These are phyloP conservation scores for Pseudogymnoascus sp. DNA, from an alignment of 2,329 filamentous ascomycete species.

Conservation along the genomic window DNA sequence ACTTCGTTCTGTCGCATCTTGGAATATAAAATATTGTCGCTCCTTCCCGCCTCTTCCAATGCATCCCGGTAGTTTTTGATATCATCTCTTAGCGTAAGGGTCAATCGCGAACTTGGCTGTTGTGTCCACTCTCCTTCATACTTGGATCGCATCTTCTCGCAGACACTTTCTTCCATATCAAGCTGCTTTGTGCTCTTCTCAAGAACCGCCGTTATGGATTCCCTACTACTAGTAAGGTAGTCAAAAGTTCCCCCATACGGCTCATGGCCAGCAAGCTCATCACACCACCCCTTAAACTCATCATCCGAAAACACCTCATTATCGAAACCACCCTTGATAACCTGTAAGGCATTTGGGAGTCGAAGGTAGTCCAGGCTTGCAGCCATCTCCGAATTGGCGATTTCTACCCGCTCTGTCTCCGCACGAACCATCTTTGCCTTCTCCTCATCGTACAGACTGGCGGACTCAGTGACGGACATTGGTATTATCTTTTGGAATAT, in stretches of 20 bases:
- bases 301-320: slow-evolving; percentile 82
- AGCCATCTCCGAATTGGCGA: slow-evolving; percentile 90
- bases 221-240: slow-evolving; percentile 66
- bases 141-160: slow-evolving; percentile 98
- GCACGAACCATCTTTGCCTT: slow-evolving; percentile 93
- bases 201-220: slow-evolving; percentile 61
- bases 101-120: slow-evolving; percentile 85
- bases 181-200: slow-evolving; percentile 80
- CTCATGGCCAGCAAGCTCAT: slow-evolving; percentile 80
- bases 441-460: slow-evolving; percentile 95
- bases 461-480: slow-evolving; percentile 90
- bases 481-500: slow-evolving; percentile 96
- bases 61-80: slow-evolving; percentile 83
- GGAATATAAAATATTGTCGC: slow-evolving; percentile 72
- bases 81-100: slow-evolving; percentile 77
- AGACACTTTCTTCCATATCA: slow-evolving; percentile 95
- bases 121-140: slow-evolving; percentile 96
- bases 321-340: slow-evolving; percentile 86
- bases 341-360: slow-evolving; percentile 78
- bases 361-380: slow-evolving; percentile 91
- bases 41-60: slow-evolving; percentile 78
- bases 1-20: slow-evolving; percentile 79
- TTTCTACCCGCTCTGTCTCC: slow-evolving; percentile 87
- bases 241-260: slow-evolving; percentile 74
- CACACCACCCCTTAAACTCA: slow-evolving; percentile 89